Evolutionary conservation across 495 filamentous ascomycete genomes (phyloP), one percentile per base, ranked within the genome.

Genomic region (Trichocladium uniseriatum): DNA sequence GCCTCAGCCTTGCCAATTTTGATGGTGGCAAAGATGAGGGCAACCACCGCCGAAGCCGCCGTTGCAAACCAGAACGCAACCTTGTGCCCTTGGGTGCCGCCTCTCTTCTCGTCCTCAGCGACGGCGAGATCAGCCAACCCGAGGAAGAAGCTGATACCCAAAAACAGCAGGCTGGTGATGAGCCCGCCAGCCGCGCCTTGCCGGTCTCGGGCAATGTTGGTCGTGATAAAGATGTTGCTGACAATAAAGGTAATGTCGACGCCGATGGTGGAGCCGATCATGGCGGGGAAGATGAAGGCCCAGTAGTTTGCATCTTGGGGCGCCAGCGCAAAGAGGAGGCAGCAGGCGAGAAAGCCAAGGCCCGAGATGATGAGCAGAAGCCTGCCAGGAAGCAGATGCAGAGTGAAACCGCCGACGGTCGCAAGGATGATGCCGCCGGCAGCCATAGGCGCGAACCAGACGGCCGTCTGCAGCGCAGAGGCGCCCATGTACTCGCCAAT

Each of bases 211-310:
- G 87, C 83, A 55, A 92, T 69, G 5, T 76, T 78, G 1, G 84
- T 86, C 0, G 85, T 89, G 60, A 91, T 84, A 61, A 92, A 94
- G 39, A 94, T 80, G 58, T 89, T 92, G 32, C 84, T 78, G 7
- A 94, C 72, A 56, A 86, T 89, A 72, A 83, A 94, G 21, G 80
- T 85, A 51, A 92, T 81, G 57, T 95, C 89, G 39, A 94, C 83
- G 5, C 84, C 89, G 31, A 90, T 69, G 0, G 89, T 94, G 3
- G 79, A 82, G 53, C 81, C 82, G 20, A 91, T 65, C 89, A 94
- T 94, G 20, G 85, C 69, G 0, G 89, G 86, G 58, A 94, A 87
- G 18, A 92, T 73, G 48, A 76, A 90, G 0, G 82, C 77, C 69
- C 69, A 74, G 48, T 69, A 75, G 31, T 75, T 77, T 1, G 75